Conservation (phyloP, 306 rosid genomes). For the Herpetospermum pedunculosum region DNA sequence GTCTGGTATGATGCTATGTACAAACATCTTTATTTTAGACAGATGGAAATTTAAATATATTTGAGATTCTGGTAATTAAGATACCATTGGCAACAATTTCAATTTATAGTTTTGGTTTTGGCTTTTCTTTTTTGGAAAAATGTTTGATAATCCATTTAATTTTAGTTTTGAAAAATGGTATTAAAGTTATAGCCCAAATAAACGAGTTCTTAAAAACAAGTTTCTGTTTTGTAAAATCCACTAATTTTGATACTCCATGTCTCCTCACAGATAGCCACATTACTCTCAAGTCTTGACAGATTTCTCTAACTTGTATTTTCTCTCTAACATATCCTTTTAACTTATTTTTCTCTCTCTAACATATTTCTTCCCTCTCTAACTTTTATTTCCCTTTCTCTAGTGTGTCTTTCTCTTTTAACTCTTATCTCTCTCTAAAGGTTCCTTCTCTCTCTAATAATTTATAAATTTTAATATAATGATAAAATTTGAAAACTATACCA, state of each 20-base stretch:
- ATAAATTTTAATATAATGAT: neutral
- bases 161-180: neutral
- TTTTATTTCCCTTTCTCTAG: no score
- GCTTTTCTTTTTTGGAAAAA: neutral
- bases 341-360: neutral
- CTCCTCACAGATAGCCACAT: neutral
- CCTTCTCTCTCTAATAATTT: neutral
- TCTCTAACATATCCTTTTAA: neutral
- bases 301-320: neutral
- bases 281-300: no score
- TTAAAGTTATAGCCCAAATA: neutral
- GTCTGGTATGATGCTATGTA: slow-evolving; percentile 42
- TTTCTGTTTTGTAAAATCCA: neutral
- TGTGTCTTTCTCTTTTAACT: neutral
- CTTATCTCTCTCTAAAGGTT: neutral
- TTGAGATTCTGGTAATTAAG: neutral
- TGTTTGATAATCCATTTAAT: neutral
- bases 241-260: neutral
- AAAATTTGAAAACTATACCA: neutral
- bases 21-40: neutral
- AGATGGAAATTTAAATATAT: neutral
- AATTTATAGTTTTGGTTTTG: neutral
- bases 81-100: neutral
- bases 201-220: neutral
- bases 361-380: neutral